phyloP scores from a whole-genome alignment of 768 basidiomycete species.

The Kwoniella mangroviensis region DNA sequence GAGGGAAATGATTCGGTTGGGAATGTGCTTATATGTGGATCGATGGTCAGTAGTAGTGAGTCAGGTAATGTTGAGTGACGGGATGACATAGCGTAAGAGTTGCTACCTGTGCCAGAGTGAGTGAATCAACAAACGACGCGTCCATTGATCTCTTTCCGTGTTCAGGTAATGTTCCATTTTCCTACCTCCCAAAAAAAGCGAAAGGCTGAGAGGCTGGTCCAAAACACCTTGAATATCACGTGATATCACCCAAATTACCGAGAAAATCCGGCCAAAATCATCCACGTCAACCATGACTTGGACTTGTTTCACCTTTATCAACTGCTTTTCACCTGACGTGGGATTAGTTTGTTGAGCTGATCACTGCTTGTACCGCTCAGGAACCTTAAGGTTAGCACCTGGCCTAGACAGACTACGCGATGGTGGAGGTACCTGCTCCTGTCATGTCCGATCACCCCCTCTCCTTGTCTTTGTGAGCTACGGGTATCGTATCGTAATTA shows the following conservation, averaged over 20 bases:
- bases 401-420: neutral
- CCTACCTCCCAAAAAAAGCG: conserved; percentile 14
- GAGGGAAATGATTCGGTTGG: conserved; percentile 12
- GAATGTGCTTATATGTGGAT: conserved; percentile 18
- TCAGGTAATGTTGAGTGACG: conserved; percentile 12
- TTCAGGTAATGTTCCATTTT: conserved; percentile 19
- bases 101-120: no score
- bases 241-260: conserved; percentile 20
- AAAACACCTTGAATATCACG: conserved; percentile 19
- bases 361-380: neutral
- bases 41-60: neutral
- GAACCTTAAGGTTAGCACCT: neutral
- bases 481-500: neutral
- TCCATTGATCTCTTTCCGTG: conserved; percentile 6
- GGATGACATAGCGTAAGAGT: conserved; percentile 11
- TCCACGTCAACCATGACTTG: conserved; percentile 30
- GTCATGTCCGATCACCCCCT: conserved; percentile 2
- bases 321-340: neutral
- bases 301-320: neutral
- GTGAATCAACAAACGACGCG: conserved; percentile 2
- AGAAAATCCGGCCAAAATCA: conserved; percentile 1
- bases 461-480: neutral
- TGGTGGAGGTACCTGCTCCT: conserved; percentile 12
- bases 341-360: neutral
- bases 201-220: conserved; percentile 19